Conservation (phyloP, 1,139 yeast species). For the Dujonia santamariae region DNA sequence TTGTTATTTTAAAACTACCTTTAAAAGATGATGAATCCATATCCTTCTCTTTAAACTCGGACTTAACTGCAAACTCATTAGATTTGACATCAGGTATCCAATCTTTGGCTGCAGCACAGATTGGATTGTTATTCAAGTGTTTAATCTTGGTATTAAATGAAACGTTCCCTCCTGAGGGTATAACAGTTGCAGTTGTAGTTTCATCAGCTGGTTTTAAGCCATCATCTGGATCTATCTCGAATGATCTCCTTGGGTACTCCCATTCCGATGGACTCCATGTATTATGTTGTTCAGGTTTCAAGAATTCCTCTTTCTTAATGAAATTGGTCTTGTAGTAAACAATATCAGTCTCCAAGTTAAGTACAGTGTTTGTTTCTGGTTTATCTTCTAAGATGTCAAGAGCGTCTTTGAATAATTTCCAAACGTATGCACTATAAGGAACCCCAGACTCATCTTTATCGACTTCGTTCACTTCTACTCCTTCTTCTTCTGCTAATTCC, state of each 20-base stretch:
- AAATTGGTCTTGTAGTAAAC: conserved; percentile 47
- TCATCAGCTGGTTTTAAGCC: not conserved
- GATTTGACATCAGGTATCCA: conserved; percentile 33
- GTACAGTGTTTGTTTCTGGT: conserved; percentile 23
- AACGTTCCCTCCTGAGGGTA: conserved; percentile 3
- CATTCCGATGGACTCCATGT: conserved; percentile 8
- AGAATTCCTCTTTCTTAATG: conserved; percentile 35
- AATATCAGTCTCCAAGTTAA: conserved; percentile 42
- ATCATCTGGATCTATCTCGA: conserved; percentile 1
- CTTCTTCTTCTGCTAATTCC: conserved; percentile 10
- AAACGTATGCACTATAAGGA: conserved; percentile 16
- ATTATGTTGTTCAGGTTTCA: conserved; percentile 11
- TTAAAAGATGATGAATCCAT: conserved; percentile 42
- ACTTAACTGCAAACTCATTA: conserved; percentile 26
- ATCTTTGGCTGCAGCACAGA: conserved; percentile 40
- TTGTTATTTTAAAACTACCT: conserved; percentile 25
- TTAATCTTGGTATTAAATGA: conserved; percentile 7
- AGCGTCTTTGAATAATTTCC: conserved; percentile 37
- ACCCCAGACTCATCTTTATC: conserved; percentile 14
- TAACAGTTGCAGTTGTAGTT: not conserved
- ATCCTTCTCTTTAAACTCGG: conserved; percentile 35
- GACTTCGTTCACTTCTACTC: conserved; percentile 5
- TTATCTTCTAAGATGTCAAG: conserved; percentile 25
- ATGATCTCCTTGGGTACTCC: conserved; percentile 6
- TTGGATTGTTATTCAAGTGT: conserved; percentile 19